phyloP scores from a whole-genome alignment of 495 filamentous ascomycete species.

The Lentithecium fluviatile region DNA sequence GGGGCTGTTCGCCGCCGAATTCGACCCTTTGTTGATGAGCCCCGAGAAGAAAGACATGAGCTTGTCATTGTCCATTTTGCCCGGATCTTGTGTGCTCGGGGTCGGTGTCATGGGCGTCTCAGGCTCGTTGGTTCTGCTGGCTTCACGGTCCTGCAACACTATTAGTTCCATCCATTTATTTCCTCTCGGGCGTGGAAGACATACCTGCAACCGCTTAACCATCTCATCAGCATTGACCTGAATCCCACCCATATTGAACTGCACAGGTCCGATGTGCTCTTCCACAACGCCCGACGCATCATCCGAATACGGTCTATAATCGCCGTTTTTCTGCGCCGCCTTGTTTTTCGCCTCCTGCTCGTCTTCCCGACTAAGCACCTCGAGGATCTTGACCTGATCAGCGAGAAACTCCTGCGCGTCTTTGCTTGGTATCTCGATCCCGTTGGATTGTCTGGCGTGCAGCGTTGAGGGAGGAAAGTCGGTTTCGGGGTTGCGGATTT shows the following conservation, averaged over 20 bases:
- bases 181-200: background rate
- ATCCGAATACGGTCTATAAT: slow-evolving; percentile 22
- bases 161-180: slow-evolving; percentile 31
- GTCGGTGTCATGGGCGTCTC: slow-evolving; percentile 30
- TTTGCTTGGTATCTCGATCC: slow-evolving; percentile 67
- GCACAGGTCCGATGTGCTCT: slow-evolving; percentile 83
- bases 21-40: slow-evolving; percentile 54
- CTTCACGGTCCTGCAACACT: slow-evolving; percentile 54
- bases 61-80: slow-evolving; percentile 64
- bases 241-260: slow-evolving; percentile 96
- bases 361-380: slow-evolving; percentile 57
- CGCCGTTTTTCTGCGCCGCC: slow-evolving; percentile 45
- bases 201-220: slow-evolving; percentile 81
- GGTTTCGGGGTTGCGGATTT: slow-evolving; percentile 68
- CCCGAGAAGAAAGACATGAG: slow-evolving; percentile 67
- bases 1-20: slow-evolving; percentile 19
- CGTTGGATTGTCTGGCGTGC: slow-evolving; percentile 49
- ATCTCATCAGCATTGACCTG: slow-evolving; percentile 96
- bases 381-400: slow-evolving; percentile 69
- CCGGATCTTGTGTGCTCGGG: slow-evolving; percentile 46
- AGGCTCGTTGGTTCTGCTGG: slow-evolving; percentile 51
- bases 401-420: slow-evolving; percentile 78
- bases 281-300: slow-evolving; percentile 36
- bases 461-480: slow-evolving; percentile 54
- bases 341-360: slow-evolving; percentile 55